A percentile compares a stretch with the other conserved stretches of the same genome.
phyloP scores from a whole-genome alignment of 202 grass and related monocot species.

The Carex arenaria region DNA sequence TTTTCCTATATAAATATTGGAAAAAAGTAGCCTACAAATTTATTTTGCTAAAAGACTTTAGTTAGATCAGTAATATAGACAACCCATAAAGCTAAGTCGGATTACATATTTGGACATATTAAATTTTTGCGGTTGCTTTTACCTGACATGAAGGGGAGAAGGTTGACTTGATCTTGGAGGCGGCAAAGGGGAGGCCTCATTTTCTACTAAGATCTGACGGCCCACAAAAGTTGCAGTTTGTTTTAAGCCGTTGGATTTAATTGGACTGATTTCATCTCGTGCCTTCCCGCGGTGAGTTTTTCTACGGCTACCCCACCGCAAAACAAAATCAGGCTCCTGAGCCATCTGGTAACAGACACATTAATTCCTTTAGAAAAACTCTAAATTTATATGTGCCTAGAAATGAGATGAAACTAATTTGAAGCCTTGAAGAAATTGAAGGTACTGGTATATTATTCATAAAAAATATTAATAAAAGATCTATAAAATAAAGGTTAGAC shows the following conservation, averaged over 20 bases:
- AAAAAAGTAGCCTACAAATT: background rate
- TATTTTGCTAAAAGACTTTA: background rate
- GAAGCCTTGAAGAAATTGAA: background rate
- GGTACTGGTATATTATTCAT: background rate
- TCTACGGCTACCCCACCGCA: slow-evolving; percentile 82
- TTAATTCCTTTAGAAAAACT: background rate
- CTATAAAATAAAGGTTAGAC: background rate
- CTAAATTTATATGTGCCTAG: background rate
- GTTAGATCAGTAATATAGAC: background rate
- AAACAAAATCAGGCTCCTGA: slow-evolving; percentile 54
- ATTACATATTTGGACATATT: slow-evolving; percentile 11
- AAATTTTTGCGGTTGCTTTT: background rate
- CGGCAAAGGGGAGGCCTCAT: slow-evolving; percentile 29
- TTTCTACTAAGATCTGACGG: slow-evolving; percentile 45
- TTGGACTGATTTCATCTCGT: slow-evolving; percentile 36
- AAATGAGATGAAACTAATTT: background rate
- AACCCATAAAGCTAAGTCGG: slow-evolving; percentile 17
- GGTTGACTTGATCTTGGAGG: slow-evolving; percentile 38
- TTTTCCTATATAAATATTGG: background rate
- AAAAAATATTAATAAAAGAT: background rate
- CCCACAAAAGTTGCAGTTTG: slow-evolving; percentile 32
- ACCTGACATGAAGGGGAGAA: slow-evolving; percentile 52
- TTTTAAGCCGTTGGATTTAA: slow-evolving; percentile 34
- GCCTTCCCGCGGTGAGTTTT: slow-evolving; percentile 63
- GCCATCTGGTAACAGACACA: slow-evolving; percentile 38